Base-by-base conservation (phyloP, 495 filamentous ascomycete species). In the Tetracladium marchalianum region DNA sequence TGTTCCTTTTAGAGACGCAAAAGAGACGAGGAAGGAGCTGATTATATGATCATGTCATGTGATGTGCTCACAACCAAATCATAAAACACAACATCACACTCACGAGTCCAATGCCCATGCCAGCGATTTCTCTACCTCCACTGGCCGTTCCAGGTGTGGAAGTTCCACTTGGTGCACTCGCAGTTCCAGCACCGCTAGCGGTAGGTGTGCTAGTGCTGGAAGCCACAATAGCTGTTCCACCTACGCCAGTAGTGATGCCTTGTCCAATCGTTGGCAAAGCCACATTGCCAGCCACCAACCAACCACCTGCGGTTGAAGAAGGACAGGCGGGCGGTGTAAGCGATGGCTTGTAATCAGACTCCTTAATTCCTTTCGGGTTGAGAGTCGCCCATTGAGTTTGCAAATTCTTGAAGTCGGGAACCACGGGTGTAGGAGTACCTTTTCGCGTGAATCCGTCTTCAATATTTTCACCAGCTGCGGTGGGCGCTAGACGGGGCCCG, bases 341-440 rank as follows among this genome's bases (percentile, higher is more conserved):
- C 19, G 56, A 67, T 5, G 82, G 71, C 24, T 67, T 68, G 66
- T 93, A 95, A 8, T 66, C 71, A 3, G 75, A 74, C 43, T 71
- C 69, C 15, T 72, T 64, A 18, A 88, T 73, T 34, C 85, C 84
- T 0, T 77, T 77, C 0, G 88, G 85, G 18, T 62, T 72, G 48
- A 86, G 60, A 5, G 76, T 86, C 10, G 78, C 78, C 88, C 88
- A 95, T 49, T 85, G 77, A 19, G 64, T 73, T 66, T 78, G 80
- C 36, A 95, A 70, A 55, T 93, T 90, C 41, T 62, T 53, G 62
- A 87, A 95, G 56, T 93, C 87, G 1, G 87, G 87, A 0, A 60
- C 62, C 16, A 89, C 67, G 0, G 87, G 85, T 0, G 75, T 84
- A 0, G 88, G 88, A 0, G 80, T 85, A 27, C 88, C 88, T 19